Conservation (phyloP, 352 stramenopile genomes). For the Phytophthora ramorum region DNA sequence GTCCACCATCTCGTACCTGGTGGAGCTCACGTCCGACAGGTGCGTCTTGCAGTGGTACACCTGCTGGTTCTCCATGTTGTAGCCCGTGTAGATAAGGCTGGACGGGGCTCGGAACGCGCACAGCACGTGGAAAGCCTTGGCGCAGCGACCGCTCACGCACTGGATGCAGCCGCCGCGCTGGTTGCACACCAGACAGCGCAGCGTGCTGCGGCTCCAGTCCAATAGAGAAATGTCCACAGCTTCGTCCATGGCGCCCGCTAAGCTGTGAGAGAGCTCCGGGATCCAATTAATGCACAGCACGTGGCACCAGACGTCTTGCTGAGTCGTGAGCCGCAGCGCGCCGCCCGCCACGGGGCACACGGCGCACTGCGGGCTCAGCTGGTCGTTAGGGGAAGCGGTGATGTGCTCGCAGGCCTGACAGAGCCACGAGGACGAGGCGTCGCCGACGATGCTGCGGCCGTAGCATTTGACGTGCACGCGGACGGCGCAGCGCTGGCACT, state of each 20-base stretch:
- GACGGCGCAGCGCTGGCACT: slow-evolving; percentile 68
- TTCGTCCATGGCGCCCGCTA: slow-evolving; percentile 64
- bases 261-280: slow-evolving; percentile 83
- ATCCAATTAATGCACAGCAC: slow-evolving; percentile 90
- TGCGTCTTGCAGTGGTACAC: slow-evolving; percentile 88
- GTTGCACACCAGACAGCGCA: slow-evolving; percentile 88
- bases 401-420: slow-evolving; percentile 74
- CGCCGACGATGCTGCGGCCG: slow-evolving; percentile 47
- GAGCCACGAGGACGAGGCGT: slow-evolving; percentile 54
- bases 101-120: slow-evolving; percentile 82
- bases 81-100: slow-evolving; percentile 80
- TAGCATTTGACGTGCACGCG: slow-evolving; percentile 86
- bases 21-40: slow-evolving; percentile 62
- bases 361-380: slow-evolving; percentile 58
- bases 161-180: slow-evolving; percentile 87
- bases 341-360: slow-evolving; percentile 77
- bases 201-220: slow-evolving; percentile 67
- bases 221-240: slow-evolving; percentile 69
- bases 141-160: slow-evolving; percentile 85
- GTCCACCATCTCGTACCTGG: slow-evolving; percentile 76
- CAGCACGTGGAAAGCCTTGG: slow-evolving; percentile 82
- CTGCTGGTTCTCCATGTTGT: slow-evolving; percentile 79
- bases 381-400: neutral
- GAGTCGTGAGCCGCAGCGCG: slow-evolving; percentile 69
- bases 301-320: slow-evolving; percentile 78